Evolutionary conservation across 2,329 filamentous ascomycete species (phyloP), one percentile per base, ranked within the genome.

Genomic region (Trichoderma semiorbis): DNA sequence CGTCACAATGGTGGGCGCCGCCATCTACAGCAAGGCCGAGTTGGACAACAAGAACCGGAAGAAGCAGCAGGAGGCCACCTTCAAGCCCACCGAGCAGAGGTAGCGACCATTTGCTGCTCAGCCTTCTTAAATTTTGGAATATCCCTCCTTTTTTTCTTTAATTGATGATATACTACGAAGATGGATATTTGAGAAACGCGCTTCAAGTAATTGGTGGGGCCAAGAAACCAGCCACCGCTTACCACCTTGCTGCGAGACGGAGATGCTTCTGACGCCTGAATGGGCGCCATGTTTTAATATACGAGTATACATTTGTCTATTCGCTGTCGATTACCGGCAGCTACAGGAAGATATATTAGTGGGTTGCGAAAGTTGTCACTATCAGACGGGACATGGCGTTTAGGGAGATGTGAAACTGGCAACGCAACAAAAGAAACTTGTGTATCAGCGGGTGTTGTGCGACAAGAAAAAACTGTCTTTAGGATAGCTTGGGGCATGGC

Each of bases 11-110:
- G 74, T 82, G 11, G 88, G 88, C 43, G 88, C 87, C 10, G 87
- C 83, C 14, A 86, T 86, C 78, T 90, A 89, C 81, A 88, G 86
- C 79, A 85, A 85, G 75, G 85, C 88, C 18, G 87, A 89, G 79
- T 79, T 89, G 47, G 83, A 86, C 75, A 83, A 83, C 76, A 87
- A 84, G 79, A 83, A 83, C 75, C 86, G 84, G 80, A 78, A 74
- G 76, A 79, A 74, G 73, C 78, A 78, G 72, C 75, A 77, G 53
- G 75, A 79, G 72, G 65, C 76, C 5, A 71, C 76, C 28, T 83
- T 83, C 75, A 80, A 81, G 75, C 77, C 80, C 24, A 76, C 83
- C 18, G 75, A 78, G n/a, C 81, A 82, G 69, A 79, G 76, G 61
- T 78, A 76, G 73, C 57, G 57, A 62, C 53, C 43, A 36, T 21